phyloP scores from a whole-genome alignment of 208 protist genomes.

The Vickermania spadyakhi region DNA sequence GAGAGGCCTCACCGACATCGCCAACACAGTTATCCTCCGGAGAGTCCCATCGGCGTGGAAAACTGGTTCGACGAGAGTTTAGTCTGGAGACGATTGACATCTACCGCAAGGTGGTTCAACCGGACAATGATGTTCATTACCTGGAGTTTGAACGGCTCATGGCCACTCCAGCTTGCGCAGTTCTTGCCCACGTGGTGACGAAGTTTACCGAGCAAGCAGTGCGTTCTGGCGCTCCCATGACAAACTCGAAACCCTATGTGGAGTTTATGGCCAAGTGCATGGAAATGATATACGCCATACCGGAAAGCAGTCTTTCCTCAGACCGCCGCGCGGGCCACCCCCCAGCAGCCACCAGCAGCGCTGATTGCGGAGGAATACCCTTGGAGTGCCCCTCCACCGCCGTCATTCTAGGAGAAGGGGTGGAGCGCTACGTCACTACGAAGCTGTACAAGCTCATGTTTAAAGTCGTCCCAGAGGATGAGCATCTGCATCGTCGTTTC shows the following conservation, averaged over 20 bases:
- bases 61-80: slow-evolving; percentile 34
- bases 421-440: slow-evolving; percentile 72
- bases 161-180: slow-evolving; percentile 14
- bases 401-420: slow-evolving; percentile 38
- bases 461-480: slow-evolving; percentile 30
- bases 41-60: background rate
- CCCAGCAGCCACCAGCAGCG: too few relatives aligned
- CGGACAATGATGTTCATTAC: slow-evolving; percentile 67
- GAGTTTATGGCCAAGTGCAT: slow-evolving; percentile 9
- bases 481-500: slow-evolving; percentile 32
- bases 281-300: too few relatives aligned
- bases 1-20: too few relatives aligned
- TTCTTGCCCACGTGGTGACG: slow-evolving; percentile 35
- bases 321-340: too few relatives aligned
- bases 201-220: slow-evolving; percentile 35
- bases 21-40: background rate
- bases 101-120: slow-evolving; percentile 45
- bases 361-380: too few relatives aligned
- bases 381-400: slow-evolving; percentile 2
- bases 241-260: slow-evolving; percentile 10
- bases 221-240: slow-evolving; percentile 10
- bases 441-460: slow-evolving; percentile 61
- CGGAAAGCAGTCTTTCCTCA: too few relatives aligned
- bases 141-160: slow-evolving; percentile 55
- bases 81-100: slow-evolving; percentile 47